Conservation (phyloP, 139 green algal species). For the Ettlia oleoabundans region DNA sequence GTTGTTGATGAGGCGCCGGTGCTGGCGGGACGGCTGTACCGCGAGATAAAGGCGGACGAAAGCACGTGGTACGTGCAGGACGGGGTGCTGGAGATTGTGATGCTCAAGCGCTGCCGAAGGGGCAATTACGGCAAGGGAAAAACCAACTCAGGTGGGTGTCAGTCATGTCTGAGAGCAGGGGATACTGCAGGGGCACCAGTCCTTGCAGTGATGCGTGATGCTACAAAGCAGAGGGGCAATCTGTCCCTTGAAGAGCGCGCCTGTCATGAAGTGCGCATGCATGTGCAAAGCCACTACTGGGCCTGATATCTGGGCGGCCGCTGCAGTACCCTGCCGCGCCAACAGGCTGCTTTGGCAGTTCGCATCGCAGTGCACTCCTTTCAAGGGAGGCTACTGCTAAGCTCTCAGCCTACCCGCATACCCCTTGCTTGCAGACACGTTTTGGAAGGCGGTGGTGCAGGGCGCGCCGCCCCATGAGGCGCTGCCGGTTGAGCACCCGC, state of each 20-base stretch:
- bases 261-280: too few relatives aligned
- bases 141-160: slow-evolving; percentile 62
- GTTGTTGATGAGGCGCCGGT: slow-evolving; percentile 48
- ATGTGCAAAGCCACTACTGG: too few relatives aligned
- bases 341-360: too few relatives aligned
- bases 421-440: slow-evolving; percentile 62
- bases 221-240: too few relatives aligned
- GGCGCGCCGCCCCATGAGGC: slow-evolving; percentile 24
- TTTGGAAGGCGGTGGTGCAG: slow-evolving; percentile 63
- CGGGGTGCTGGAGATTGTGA: slow-evolving; percentile 73
- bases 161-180: background rate
- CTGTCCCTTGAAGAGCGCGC: too few relatives aligned
- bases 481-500: slow-evolving; percentile 43
- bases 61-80: slow-evolving; percentile 81
- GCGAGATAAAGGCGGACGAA: slow-evolving; percentile 73
- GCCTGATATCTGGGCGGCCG: too few relatives aligned
- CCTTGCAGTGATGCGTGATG: too few relatives aligned
- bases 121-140: slow-evolving; percentile 76
- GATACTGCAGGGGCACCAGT: too few relatives aligned
- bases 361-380: background rate
- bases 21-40: slow-evolving; percentile 62
- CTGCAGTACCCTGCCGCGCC: too few relatives aligned
- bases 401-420: background rate
- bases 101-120: slow-evolving; percentile 83
- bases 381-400: background rate